Conservation (phyloP, 306 rosid species). For the Trifolium repens region DNA sequence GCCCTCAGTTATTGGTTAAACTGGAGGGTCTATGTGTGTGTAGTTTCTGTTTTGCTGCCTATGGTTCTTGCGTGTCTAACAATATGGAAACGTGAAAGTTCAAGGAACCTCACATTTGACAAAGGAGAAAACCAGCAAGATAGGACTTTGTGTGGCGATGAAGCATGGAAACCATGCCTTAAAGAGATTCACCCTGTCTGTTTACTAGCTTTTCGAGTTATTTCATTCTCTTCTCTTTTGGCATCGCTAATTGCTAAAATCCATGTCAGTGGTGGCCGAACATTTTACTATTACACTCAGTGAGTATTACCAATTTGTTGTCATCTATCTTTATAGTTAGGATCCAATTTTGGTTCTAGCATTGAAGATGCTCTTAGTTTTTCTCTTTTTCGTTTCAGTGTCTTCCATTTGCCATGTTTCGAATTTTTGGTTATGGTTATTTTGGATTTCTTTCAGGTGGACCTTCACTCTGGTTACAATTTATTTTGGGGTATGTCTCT, state of each 20-base stretch:
- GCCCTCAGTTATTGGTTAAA: slow-evolving; percentile 73
- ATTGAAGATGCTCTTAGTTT: background rate
- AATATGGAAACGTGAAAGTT: slow-evolving; percentile 57
- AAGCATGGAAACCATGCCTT: slow-evolving; percentile 82
- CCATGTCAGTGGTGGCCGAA: slow-evolving; percentile 44
- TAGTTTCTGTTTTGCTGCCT: slow-evolving; percentile 60
- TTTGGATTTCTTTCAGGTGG: slow-evolving; percentile 68
- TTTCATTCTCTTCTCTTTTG: slow-evolving; percentile 60
- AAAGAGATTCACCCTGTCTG: slow-evolving; percentile 66
- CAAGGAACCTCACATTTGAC: slow-evolving; percentile 39
- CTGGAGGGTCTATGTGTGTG: slow-evolving; percentile 71
- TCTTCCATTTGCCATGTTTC: slow-evolving; percentile 3
- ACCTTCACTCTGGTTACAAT: slow-evolving; percentile 72
- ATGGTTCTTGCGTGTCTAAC: slow-evolving; percentile 45
- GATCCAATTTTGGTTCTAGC: background rate
- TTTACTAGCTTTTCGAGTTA: slow-evolving; percentile 64
- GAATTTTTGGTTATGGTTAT: slow-evolving; percentile 19
- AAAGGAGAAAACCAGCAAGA: slow-evolving; percentile 54
- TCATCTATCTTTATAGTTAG: background rate
- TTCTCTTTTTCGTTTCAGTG: slow-evolving; percentile 25
- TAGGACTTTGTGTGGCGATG: slow-evolving; percentile 43
- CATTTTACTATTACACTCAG: slow-evolving; percentile 77
- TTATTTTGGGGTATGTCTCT: slow-evolving; percentile 71
- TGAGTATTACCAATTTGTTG: slow-evolving; percentile 51
- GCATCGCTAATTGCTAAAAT: slow-evolving; percentile 53